phyloP scores from a whole-genome alignment of 2,329 filamentous ascomycete genomes.

The Hortaea sp. region DNA sequence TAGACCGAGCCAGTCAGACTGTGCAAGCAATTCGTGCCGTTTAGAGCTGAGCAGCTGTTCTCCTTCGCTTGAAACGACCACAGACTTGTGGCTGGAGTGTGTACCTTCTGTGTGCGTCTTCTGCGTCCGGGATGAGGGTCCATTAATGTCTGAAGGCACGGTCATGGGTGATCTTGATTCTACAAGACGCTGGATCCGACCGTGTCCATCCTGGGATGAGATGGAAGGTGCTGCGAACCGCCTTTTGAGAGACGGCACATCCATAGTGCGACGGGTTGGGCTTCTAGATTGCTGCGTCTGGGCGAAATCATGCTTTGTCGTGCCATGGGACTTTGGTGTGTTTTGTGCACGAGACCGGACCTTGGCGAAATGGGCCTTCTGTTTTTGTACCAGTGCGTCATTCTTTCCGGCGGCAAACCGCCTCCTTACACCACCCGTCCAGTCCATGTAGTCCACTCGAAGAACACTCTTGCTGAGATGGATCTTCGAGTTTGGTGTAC shows the following conservation, averaged over 20 bases:
- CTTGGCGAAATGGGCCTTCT: constrained; percentile 39
- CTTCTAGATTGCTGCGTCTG: background rate
- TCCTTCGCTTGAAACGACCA: background rate
- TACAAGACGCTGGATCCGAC: background rate
- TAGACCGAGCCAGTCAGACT: constrained; percentile 24
- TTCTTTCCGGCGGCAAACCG: constrained; percentile 20
- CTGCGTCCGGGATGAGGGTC: background rate
- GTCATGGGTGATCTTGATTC: background rate
- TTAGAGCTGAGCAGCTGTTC: constrained; percentile 11
- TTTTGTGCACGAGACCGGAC: constrained; percentile 17
- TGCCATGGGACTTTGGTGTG: constrained; percentile 5
- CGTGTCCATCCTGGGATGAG: background rate
- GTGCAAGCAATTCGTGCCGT: constrained; percentile 17
- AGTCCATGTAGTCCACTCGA: constrained; percentile 31
- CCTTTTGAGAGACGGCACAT: background rate
- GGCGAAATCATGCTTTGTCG: constrained; percentile 5
- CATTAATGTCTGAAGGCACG: background rate
- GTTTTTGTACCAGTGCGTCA: constrained; percentile 28
- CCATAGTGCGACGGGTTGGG: background rate
- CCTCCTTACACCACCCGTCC: constrained; percentile 36
- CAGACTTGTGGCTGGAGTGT: background rate
- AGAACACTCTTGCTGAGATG: too few relatives aligned
- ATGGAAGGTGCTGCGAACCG: background rate
- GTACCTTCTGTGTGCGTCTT: background rate
- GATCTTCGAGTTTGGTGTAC: too few relatives aligned